phyloP scores from a whole-genome alignment of 2,329 filamentous ascomycete genomes.

The Corinectria fuckeliana region DNA sequence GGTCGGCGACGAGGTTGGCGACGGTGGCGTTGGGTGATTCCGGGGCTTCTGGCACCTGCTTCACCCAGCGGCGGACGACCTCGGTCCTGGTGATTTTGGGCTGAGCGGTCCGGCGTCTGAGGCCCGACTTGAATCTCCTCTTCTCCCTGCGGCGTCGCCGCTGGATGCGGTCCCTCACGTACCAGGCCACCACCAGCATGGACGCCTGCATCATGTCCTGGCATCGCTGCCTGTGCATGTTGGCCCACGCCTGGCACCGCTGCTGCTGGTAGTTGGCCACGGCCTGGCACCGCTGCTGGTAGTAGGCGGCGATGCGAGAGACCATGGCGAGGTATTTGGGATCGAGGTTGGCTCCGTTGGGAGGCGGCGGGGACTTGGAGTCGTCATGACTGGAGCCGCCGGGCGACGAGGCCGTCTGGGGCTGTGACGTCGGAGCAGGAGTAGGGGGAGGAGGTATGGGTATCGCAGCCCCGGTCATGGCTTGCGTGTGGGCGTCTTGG shows the following conservation, averaged over 20 bases:
- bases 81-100: constrained; percentile 49
- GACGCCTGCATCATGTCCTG: constrained; percentile 57
- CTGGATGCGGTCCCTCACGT: constrained; percentile 55
- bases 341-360: constrained; percentile 42
- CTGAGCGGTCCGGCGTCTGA: constrained; percentile 43
- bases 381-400: constrained; percentile 27
- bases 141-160: constrained; percentile 50
- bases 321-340: constrained; percentile 54
- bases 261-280: constrained; percentile 56
- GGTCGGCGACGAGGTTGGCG: constrained; percentile 41
- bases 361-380: constrained; percentile 30
- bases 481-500: constrained; percentile 32
- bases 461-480: constrained; percentile 28
- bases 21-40: constrained; percentile 40
- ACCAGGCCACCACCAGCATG: constrained; percentile 58
- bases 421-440: constrained; percentile 32
- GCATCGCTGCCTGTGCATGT: constrained; percentile 53
- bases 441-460: constrained; percentile 34
- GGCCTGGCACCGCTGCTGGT: constrained; percentile 56
- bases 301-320: constrained; percentile 55
- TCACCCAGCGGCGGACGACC: constrained; percentile 51
- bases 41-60: constrained; percentile 46
- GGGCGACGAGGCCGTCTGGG: constrained; percentile 31
- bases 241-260: constrained; percentile 55
- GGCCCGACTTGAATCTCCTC: constrained; percentile 49